These are phyloP conservation scores for Globisporangium lucens DNA, from an alignment of 352 stramenopile genomes.

Conservation along the genomic window DNA sequence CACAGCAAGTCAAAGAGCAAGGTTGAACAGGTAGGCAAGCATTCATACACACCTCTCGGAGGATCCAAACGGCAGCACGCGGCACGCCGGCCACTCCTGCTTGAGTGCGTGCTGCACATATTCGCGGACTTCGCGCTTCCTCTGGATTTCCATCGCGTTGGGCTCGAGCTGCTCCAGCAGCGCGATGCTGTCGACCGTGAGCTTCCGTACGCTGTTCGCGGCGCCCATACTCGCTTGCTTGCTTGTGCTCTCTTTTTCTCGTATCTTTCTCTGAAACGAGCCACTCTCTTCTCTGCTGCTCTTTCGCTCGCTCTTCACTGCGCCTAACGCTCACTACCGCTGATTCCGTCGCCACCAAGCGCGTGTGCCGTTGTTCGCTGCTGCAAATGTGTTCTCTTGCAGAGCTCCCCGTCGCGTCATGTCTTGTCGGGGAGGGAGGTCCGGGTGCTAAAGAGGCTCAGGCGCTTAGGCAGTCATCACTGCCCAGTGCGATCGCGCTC, in stretches of 20 bases:
- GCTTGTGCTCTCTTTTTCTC: constrained; percentile 5
- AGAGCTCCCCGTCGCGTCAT: constrained; percentile 24
- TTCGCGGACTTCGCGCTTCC: constrained; percentile 43
- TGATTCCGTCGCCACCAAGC: constrained; percentile 11
- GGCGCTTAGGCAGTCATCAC: constrained; percentile 31
- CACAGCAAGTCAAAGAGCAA: background rate
- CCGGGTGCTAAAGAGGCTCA: background rate
- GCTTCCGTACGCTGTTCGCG: constrained; percentile 74
- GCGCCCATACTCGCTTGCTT: constrained; percentile 54
- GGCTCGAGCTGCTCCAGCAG: constrained; percentile 83
- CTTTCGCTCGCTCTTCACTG: constrained; percentile 4
- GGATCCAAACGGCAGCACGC: constrained; percentile 69
- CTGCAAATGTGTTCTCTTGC: constrained; percentile 12
- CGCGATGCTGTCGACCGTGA: constrained; percentile 77
- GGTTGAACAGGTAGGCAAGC: background rate
- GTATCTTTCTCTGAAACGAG: background rate
- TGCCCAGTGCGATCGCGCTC: constrained; percentile 5
- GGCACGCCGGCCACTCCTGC: constrained; percentile 55
- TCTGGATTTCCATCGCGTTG: constrained; percentile 42
- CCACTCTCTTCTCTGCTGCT: background rate
- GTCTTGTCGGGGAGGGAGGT: constrained; percentile 19
- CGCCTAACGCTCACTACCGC: constrained; percentile 4
- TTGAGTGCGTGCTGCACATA: constrained; percentile 55
- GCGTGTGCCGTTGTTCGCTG: constrained; percentile 6
- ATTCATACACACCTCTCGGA: constrained; percentile 61